These are phyloP conservation scores for Alternaria dauci DNA, from an alignment of 2,329 filamentous ascomycete species.

Conservation along the genomic window DNA sequence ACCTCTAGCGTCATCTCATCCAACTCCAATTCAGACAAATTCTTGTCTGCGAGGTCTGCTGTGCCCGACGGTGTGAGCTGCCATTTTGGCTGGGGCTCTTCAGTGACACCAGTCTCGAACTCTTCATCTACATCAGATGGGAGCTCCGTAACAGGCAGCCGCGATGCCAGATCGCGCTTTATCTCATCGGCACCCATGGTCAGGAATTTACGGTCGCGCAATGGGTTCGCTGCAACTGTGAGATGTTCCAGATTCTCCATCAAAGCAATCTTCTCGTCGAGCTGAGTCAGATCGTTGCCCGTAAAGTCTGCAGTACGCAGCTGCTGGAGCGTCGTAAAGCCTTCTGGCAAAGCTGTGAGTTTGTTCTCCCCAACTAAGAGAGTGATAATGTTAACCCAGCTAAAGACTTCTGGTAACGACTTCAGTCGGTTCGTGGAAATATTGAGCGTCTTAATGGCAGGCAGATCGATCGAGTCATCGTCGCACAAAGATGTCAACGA, in stretches of 20 bases:
- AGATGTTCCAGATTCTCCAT: slow-evolving; percentile 83
- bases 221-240: slow-evolving; percentile 84
- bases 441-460: slow-evolving; percentile 75
- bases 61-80: slow-evolving; percentile 47
- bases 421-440: slow-evolving; percentile 84
- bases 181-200: slow-evolving; percentile 82
- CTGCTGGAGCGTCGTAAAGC: slow-evolving; percentile 72
- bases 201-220: slow-evolving; percentile 86
- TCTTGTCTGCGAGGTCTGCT: slow-evolving; percentile 55
- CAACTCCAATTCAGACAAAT: slow-evolving; percentile 51
- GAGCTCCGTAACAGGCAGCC: slow-evolving; percentile 60
- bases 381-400: slow-evolving; percentile 76
- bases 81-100: slow-evolving; percentile 30
- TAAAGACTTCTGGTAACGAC: slow-evolving; percentile 74
- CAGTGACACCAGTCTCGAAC: slow-evolving; percentile 7
- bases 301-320: slow-evolving; percentile 83
- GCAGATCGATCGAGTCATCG: slow-evolving; percentile 66
- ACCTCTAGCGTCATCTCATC: slow-evolving; percentile 50
- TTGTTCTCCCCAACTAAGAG: slow-evolving; percentile 84
- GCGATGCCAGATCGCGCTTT: slow-evolving; percentile 74
- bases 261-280: slow-evolving; percentile 78
- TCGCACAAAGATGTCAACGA: slow-evolving; percentile 66
- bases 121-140: slow-evolving; percentile 12
- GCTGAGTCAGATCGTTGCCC: slow-evolving; percentile 78
- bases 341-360: slow-evolving; percentile 76